Base-by-base conservation (phyloP, 2,329 filamentous ascomycete genomes). In the Venturia effusa region DNA sequence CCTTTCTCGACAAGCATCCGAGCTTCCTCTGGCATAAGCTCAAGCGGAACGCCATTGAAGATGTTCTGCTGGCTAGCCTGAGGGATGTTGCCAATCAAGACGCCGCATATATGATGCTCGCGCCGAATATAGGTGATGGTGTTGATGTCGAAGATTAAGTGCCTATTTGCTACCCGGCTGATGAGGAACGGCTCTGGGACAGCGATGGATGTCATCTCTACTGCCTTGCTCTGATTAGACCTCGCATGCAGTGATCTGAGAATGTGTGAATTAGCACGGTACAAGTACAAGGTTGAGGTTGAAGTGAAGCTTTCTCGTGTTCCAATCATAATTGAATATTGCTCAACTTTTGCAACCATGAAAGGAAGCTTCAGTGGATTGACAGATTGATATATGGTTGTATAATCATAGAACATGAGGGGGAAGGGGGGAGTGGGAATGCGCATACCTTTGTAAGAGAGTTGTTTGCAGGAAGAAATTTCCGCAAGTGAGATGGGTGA, bases 41-140 rank as follows among this genome's bases (percentile, higher is more conserved):
- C 89, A 32, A 97, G 78, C 2, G 94, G 94, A 61, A 97, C 78
- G 57, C 92, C 90, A 65, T 93, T 83, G 73, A 97, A 97, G 65
- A 96, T 84, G 77, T 96, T 97, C 76, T 99, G 94, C 69, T 95
- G 93, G 6, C 92, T 92, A 64, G 91, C 88, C 76, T 97, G 92
- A 1, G 94, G 93, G 37, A 96, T 85, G 8, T 90, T 92, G 64
- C 94, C 94, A 66, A 90, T 87, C 64, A 96, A 81, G 39, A 94
- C 88, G 67, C 92, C 92, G 71, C 89, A 92, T 70, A 96, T 91
- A 73, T 90, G 87, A 78, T 96, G 84, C 70, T 85, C 80, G 67
- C 89, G 86, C 68, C 94, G 89, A 67, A 96, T 81, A 73, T 88
- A 83, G 70, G 88, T 86, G 66, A 92, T 88, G 67, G 87, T 85